Conservation (phyloP, 2,329 filamentous ascomycete genomes). For the Venturiaceae sp. region DNA sequence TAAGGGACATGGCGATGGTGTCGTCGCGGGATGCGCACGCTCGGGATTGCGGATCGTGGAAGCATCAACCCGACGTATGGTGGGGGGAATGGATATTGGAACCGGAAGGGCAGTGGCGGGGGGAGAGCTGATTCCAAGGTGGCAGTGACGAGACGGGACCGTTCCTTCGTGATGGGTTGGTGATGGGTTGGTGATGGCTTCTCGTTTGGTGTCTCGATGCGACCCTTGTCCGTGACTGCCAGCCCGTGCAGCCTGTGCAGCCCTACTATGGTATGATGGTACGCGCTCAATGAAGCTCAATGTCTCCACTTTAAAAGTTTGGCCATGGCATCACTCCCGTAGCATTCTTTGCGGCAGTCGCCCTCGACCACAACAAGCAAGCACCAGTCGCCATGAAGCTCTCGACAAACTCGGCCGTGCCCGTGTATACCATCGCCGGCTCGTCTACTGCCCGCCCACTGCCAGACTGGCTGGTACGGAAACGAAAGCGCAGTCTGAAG, state of each 20-base stretch:
- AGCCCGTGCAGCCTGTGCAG: too few species aligned
- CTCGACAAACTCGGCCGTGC: constrained; percentile 70
- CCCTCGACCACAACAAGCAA: background rate
- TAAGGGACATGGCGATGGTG: constrained; percentile 11
- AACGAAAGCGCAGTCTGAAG: constrained; percentile 84
- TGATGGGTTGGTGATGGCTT: background rate
- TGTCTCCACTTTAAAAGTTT: background rate
- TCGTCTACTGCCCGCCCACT: constrained; percentile 78
- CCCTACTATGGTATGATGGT: background rate
- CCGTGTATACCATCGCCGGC: constrained; percentile 91
- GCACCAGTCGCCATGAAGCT: constrained; percentile 55
- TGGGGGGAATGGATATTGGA: background rate
- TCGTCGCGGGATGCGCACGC: constrained; percentile 5
- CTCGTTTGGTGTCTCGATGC: background rate
- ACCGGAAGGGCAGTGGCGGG: background rate
- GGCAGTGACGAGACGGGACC: too few species aligned
- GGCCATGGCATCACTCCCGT: too few species aligned
- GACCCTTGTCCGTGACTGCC: background rate
- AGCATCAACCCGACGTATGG: constrained; percentile 9
- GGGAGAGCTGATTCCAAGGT: too few species aligned
- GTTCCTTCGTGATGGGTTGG: background rate
- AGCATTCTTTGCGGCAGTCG: too few species aligned
- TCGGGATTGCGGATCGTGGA: background rate
- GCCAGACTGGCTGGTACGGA: constrained; percentile 89
- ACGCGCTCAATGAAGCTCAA: background rate